Evolutionary conservation across 345 rosid genomes (phyloP), one percentile per base, ranked within the genome.

Genomic region (Psidium guajava): DNA sequence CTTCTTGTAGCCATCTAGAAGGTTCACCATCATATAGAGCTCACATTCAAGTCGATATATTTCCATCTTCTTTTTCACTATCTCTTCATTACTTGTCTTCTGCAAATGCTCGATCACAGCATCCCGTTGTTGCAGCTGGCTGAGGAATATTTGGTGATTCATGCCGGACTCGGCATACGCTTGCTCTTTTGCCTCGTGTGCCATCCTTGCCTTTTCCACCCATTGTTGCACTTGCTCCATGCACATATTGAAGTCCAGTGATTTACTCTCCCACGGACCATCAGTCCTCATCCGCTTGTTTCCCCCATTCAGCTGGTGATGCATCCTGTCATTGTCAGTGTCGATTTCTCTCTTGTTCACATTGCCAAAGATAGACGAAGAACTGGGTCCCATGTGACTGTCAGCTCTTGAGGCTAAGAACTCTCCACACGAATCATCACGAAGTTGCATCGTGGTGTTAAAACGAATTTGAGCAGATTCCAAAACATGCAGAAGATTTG

Each of bases 1-100:
- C 93, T 89, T 95, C 87, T 93, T 94, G 75, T 97, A 97, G 61
- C 96, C 98, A 51, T 93, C 93, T 56, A 93, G 58, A 44, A 96
- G 92, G 86, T 90, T 90, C 61, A 82, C 86, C 99, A 97, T 93
- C 93, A 93, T 89, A 83, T 84, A 85, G 83, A 97, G 90, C 87
- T 97, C 99, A 75, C 85, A 93, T 90, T 94, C 96, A 53, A 95
- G 94, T 92, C 90, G 92, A 90, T 88, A 91, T 47, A 91, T 88
- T 85, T 92, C 93, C 82, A 85, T 7, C 58, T 92, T 89, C 83
- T 91, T 90, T 87, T 90, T 94, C 56, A 87, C 93, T 86, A 87
- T 90, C 88, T 94, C 98, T 84, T 94, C 98, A 8, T 49, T 75
- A 89, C 89, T 93, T 85, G 87, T 84, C 89, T 91, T 93, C 6